Evolutionary conservation across 495 filamentous ascomycete genomes (phyloP), one percentile per base, ranked within the genome.

Genomic region (Neurospora tetrasperma): DNA sequence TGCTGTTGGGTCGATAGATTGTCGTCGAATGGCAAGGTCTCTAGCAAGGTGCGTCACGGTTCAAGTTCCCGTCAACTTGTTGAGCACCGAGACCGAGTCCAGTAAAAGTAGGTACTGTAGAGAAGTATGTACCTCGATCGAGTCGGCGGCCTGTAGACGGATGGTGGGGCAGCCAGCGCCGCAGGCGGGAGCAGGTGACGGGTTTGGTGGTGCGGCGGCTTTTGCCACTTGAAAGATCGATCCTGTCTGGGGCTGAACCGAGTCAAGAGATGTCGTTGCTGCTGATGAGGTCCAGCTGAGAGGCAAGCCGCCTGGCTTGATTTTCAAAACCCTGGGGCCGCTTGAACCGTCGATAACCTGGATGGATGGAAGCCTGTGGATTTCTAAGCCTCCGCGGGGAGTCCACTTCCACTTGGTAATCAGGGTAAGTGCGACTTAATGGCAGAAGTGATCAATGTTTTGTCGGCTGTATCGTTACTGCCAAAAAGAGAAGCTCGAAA

Each of bases 141-240:
- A 66, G 54, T 66, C 27, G 54, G 54, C 54, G 54, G 54, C 54
- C 54, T 66, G 23, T 59, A 35, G 54, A 38, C 5, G 5, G 35
- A 73, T 71, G 71, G 73, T 74, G 75, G 73, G 73, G 69, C 73
- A 71, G 71, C n/a, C 73, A 71, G 71, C n/a, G 54, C 54, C 54
- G 14, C 54, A 66, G 27, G 54, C 54, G 40, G 27, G 62, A 70
- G 43, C 75, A 76, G 75, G 72, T 76, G 75, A 76, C 75, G 75
- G 73, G 75, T 59, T 73, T 73, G 69, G 75, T 35, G 39, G 39
- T 41, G 39, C 23, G 11, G 69, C 71, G 68, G 75, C 71, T 74
- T 74, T 75, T 75, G 74, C 74, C 74, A 76, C 74, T 76, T 66
- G 27, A 62, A 69, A 69, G 38, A 46, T 54, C 39, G 35, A 6